Percentiles rank a stretch among this genome's conserved stretches.
These are phyloP conservation scores for Naumovozyma baii DNA, from an alignment of 805 yeast genomes.

Conservation along the genomic window DNA sequence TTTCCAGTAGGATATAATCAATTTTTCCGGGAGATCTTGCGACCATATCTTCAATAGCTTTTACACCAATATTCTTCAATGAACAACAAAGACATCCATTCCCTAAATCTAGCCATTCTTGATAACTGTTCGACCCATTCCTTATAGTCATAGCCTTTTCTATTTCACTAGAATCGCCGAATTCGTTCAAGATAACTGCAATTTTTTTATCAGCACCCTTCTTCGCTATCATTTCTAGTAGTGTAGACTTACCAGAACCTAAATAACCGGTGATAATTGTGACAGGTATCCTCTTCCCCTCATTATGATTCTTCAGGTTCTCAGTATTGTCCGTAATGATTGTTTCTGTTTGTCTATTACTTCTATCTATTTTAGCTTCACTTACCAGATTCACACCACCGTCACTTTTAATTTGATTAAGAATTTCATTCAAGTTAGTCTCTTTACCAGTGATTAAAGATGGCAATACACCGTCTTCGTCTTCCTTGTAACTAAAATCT, in stretches of 20 bases:
- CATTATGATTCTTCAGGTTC: neutral
- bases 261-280: constrained; percentile 90
- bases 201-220: constrained; percentile 56
- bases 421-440: constrained; percentile 17
- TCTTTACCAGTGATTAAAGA: constrained; percentile 24
- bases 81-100: constrained; percentile 97
- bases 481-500: constrained; percentile 21
- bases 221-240: constrained; percentile 63
- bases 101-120: constrained; percentile 94
- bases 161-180: constrained; percentile 82
- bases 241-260: constrained; percentile 90
- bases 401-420: constrained; percentile 17
- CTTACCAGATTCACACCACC: constrained; percentile 25
- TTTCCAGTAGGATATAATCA: constrained; percentile 86
- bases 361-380: constrained; percentile 22
- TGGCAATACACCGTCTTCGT: constrained; percentile 30
- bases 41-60: constrained; percentile 83
- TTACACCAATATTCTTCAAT: constrained; percentile 88
- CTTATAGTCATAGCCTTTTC: constrained; percentile 75
- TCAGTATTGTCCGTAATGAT: neutral
- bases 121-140: constrained; percentile 42
- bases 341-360: constrained; percentile 19
- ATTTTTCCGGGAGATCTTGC: constrained; percentile 60
- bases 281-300: constrained; percentile 56
- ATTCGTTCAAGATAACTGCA: constrained; percentile 87